Conservation (phyloP, 139 green algal species). For the Chlorella vulgaris region DNA sequence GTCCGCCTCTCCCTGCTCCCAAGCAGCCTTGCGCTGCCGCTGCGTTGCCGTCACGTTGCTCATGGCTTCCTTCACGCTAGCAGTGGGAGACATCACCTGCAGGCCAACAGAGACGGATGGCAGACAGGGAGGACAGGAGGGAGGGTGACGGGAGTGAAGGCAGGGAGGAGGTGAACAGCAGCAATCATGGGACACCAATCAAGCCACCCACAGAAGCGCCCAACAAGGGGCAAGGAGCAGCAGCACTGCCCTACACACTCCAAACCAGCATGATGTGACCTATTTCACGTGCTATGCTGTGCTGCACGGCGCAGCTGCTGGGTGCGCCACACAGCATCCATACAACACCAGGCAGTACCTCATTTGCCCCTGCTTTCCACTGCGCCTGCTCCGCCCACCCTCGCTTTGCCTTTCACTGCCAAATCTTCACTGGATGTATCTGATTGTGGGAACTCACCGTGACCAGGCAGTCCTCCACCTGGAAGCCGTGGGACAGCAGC, state of each 20-base stretch:
- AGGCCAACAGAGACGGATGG: no score
- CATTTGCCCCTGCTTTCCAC: no score
- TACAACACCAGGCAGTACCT: no score
- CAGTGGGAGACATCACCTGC: conserved; percentile 7
- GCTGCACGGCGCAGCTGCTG: no score
- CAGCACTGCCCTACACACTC: no score
- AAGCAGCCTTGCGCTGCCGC: neutral
- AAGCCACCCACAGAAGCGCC: no score
- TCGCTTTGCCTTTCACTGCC: neutral
- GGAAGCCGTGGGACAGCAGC: conserved; percentile 13
- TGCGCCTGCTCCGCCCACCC: neutral
- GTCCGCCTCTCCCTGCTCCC: conserved; percentile 14
- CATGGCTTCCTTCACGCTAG: conserved; percentile 11
- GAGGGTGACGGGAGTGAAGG: neutral
- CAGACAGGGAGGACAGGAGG: neutral
- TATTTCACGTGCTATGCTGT: no score
- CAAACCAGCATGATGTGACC: no score
- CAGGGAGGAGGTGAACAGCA: neutral
- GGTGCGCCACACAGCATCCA: no score
- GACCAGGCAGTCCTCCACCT: conserved; percentile 25
- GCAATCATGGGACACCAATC: no score
- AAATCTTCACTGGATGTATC: neutral
- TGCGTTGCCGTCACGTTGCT: conserved; percentile 1
- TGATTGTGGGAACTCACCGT: conserved; percentile 24
- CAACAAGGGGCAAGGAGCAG: no score